Conservation (phyloP, 208 protist genomes). For the Angomonas deanei region DNA sequence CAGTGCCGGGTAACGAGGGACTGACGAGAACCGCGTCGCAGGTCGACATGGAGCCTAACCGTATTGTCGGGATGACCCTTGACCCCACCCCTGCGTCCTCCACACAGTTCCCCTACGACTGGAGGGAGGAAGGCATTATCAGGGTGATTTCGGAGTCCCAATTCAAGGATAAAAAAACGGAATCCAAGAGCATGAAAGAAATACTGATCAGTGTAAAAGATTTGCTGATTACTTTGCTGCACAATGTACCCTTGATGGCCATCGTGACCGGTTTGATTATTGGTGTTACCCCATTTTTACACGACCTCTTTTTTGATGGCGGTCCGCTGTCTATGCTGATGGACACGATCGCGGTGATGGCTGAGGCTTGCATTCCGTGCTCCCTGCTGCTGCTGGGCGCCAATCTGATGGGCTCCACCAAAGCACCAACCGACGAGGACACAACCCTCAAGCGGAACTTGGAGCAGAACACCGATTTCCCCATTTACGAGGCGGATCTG, state of each 20-base stretch:
- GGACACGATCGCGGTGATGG: slow-evolving; percentile 24
- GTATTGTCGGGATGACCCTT: neutral
- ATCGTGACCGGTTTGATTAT: slow-evolving; percentile 41
- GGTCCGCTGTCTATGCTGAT: slow-evolving; percentile 37
- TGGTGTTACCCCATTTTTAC: slow-evolving; percentile 31
- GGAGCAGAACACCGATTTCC: slow-evolving; percentile 67
- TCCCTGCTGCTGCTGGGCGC: slow-evolving; percentile 43
- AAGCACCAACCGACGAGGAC: neutral
- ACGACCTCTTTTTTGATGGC: slow-evolving; percentile 24
- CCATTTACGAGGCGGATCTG: slow-evolving; percentile 21
- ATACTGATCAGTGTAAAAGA: neutral
- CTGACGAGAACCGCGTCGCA: neutral
- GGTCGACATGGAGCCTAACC: neutral
- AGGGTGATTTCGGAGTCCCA: neutral
- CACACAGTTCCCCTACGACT: neutral
- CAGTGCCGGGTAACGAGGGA: neutral
- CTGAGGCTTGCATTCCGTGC: slow-evolving; percentile 35
- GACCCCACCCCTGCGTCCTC: neutral
- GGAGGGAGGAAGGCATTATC: neutral
- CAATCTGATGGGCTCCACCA: slow-evolving; percentile 44
- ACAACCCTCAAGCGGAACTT: slow-evolving; percentile 35
- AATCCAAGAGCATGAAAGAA: neutral
- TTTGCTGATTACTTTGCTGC: slow-evolving; percentile 7
- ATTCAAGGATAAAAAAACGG: neutral
- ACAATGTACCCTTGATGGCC: slow-evolving; percentile 36